Conservation (phyloP, 2,329 filamentous ascomycete genomes). For the Huntiella moniliformis region DNA sequence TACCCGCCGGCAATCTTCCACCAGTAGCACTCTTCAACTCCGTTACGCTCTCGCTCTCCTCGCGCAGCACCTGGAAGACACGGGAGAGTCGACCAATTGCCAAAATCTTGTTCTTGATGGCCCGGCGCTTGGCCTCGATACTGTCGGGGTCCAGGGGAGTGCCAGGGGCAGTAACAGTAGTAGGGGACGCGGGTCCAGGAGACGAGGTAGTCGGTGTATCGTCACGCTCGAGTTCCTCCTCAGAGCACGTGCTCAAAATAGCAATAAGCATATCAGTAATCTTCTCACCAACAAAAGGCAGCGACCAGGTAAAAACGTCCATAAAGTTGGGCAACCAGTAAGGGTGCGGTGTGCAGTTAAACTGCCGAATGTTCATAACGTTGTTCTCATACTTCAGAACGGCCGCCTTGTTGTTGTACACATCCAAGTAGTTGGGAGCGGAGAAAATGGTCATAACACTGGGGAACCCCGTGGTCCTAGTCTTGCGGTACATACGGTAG, state of each 20-base stretch:
- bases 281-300: conserved; percentile 97
- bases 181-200: conserved; percentile 51
- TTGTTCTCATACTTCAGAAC: conserved; percentile 99
- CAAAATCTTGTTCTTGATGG: conserved; percentile 99
- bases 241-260: conserved; percentile 96
- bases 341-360: conserved; percentile 97
- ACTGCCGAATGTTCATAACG: conserved; percentile 99
- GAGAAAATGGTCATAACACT: conserved; percentile 99
- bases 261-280: conserved; percentile 99
- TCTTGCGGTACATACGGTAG: conserved; percentile 98
- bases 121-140: conserved; percentile 82
- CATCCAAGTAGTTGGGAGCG: conserved; percentile 93
- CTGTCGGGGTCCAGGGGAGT: conserved; percentile 53
- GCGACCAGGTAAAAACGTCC: conserved; percentile 99
- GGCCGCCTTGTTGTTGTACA: conserved; percentile 99
- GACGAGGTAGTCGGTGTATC: conserved; percentile 48
- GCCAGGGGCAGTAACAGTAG: conserved; percentile 18
- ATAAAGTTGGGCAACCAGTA: conserved; percentile 99
- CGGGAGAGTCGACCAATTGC: conserved; percentile 91
- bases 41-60: conserved; percentile 91
- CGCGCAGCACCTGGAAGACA: conserved; percentile 93
- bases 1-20: conserved; percentile 80
- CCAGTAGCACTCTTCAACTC: conserved; percentile 95
- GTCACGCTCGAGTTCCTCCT: conserved; percentile 75
- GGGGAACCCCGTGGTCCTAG: conserved; percentile 89